Percentiles rank a stretch among this genome's conserved stretches.
Evolutionary conservation across 176 grass and related monocot genomes (phyloP).

Genomic region (Musa beccarii): DNA sequence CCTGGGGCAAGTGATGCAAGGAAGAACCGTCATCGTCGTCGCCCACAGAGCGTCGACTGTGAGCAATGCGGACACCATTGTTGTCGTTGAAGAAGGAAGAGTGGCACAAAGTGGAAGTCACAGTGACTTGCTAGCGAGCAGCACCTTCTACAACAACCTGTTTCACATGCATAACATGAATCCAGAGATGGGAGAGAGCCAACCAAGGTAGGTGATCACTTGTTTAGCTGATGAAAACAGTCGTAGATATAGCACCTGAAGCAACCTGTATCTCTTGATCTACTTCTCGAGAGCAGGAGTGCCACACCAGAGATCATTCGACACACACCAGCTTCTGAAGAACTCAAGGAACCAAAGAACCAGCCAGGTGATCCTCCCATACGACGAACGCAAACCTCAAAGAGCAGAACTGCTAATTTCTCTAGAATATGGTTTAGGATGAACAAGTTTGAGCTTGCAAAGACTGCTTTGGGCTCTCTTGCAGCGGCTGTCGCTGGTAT

Average conservation of each 20-base stretch:
- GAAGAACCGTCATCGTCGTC: slow-evolving; percentile 54
- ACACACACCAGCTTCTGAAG: not conserved
- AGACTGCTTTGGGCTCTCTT: slow-evolving; percentile 39
- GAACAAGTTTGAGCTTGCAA: slow-evolving; percentile 39
- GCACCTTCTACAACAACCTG: slow-evolving; percentile 34
- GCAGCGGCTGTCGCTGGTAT: slow-evolving; percentile 60
- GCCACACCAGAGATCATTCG: not conserved
- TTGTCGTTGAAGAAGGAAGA: slow-evolving; percentile 45
- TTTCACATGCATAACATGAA: slow-evolving; percentile 48
- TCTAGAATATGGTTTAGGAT: slow-evolving; percentile 54
- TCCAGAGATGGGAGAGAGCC: slow-evolving; percentile 16
- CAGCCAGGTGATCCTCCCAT: slow-evolving; percentile 1
- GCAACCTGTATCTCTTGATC: not conserved
- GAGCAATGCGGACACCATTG: slow-evolving; percentile 43
- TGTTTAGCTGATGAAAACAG: not conserved
- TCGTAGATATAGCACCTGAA: not conserved
- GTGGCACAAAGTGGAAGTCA: slow-evolving; percentile 48
- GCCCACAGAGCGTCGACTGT: slow-evolving; percentile 62
- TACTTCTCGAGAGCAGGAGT: not conserved
- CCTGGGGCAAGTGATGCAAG: slow-evolving; percentile 39
- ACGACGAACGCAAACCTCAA: slow-evolving; percentile 4
- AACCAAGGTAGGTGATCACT: slow-evolving; percentile 26
- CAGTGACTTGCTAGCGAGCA: slow-evolving; percentile 35
- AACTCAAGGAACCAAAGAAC: not conserved
- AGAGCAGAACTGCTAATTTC: slow-evolving; percentile 30